Evolutionary conservation across 306 rosid genomes (phyloP), one percentile per base, ranked within the genome.

Genomic region (Cucurbita ficifolia): DNA sequence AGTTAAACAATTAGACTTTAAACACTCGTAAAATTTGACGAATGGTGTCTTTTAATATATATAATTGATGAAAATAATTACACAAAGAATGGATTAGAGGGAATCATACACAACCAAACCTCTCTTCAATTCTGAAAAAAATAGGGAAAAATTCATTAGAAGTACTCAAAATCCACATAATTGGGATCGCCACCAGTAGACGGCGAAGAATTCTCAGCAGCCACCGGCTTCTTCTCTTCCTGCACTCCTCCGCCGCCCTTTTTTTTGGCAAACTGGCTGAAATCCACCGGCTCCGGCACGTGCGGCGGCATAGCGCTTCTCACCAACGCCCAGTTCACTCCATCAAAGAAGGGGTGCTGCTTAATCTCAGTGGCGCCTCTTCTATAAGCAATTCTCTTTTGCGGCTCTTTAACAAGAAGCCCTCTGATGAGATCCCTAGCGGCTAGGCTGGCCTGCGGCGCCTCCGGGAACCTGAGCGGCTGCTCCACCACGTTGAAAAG

Each of bases 141-240:
- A 16, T 2, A 29, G 7, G 8, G 5, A 7, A 36, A 29, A 59
- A 35, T 29, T 29, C 2, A 29, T 29, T 82, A 86, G 76, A 86
- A 86, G 63, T 86, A 86, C 75, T 86, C 90, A 78, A 86, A 86
- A 60, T 86, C 84, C 60, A 78, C 33, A 33, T 82, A 62, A 62
- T 62, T 62, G 4, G 70, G 17, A 40, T 63, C 70, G 13, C 50
- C 18, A 5, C 51, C 70, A 40, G 50, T 10, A 10, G 70, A 63
- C 18, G 8, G 9, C 69, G 69, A 77, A 76, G 69, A 74, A 64
- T 68, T 72, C 18, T 22, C 61, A 11, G n/a, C 4, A 60, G 33
- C 73, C 61, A 76, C 72, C 60, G 68, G 53, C 79, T 70, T 82
- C 84, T 82, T 84, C 43, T 82, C 80, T 19, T 56, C 80, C 10